Evolutionary conservation across 179 eudicot genomes (phyloP), one percentile per base, ranked within the genome.

Genomic region (Corrigiola litoralis): DNA sequence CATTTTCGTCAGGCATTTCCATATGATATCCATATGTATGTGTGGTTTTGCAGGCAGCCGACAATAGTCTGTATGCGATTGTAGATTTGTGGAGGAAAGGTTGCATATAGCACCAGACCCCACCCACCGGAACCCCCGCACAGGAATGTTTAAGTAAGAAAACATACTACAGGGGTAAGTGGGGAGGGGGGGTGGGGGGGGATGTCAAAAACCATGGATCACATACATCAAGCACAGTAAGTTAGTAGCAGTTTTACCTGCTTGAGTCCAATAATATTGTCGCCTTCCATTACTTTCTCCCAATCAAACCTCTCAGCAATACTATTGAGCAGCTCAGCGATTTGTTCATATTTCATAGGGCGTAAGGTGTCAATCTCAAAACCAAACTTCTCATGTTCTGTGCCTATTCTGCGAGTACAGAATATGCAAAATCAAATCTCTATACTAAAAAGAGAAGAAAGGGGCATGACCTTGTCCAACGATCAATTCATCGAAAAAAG

Each of bases 301-400:
- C 99, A 94, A 67, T 91, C 95, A 80, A 94, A 94, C 77, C 97
- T 86, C 80, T 94, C 99, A 68, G 96, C 82, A 68, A 94, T 88
- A 74, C 87, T 82, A 74, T 94, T 74, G 17, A 94, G 92, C 81
- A 94, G 75, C 79, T 91, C 86, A 62, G 95, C 81, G 58, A 94
- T 94, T 72, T 94, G 99, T 68, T 83, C 89, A 68, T 94, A 86
- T 58, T 78, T 91, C 88, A 94, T 82, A 25, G 99, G 99, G 51
- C 78, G 80, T 72, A 94, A 75, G 44, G 97, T 85, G 59, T 33
- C 80, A 60, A 84, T 50, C 77, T 94, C 99, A 76, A 94, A 94
- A 56, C 99, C 99, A 77, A 94, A 91, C 79, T 94, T 94, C 66
- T 94, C 99, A 72, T 94, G 99, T 72, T 91, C 99, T 54, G 97